Evolutionary conservation across 2,329 filamentous ascomycete genomes (phyloP), one percentile per base, ranked within the genome.

Genomic region (Zasmidium citrigriseum): DNA sequence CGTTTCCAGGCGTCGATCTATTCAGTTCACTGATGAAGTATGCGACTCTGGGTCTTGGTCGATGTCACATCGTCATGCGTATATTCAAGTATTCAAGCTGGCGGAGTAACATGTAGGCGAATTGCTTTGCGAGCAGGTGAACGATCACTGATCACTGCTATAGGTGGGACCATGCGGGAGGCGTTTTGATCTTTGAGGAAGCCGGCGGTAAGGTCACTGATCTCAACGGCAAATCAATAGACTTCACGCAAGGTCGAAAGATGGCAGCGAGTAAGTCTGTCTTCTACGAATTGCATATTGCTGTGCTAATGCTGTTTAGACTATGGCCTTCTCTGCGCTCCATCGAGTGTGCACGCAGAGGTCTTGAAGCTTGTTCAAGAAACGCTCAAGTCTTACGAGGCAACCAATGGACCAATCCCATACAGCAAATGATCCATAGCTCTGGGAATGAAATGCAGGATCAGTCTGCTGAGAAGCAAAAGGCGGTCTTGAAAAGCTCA

Each of bases 161-260:
- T 7, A 55, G 54, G 54, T 84, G 82, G 82, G 82, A 84, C 67
- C 82, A 84, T 68, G 80, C 80, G 1, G 82, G 81, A 4, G 82
- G 81, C 0, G 78, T 81, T 64, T 67, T 84, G 23, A 75, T 84
- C 46, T 79, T 76, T 54, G 69, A 78, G 55, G 82, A 84, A 65
- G 74, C 78, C 1, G 82, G 82, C 5, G 80, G 78, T 9, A 71
- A 75, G 50, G 76, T 84, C 22, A 80, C 75, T 2, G 82, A 85
- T 67, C 68, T 83, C 46, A 69, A 80, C 25, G 82, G 82, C 1
- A 78, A 73, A 34, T 64, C 73, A 2, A 78, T 84, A 29, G 78
- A 82, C 58, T 82, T 82, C 64, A 61, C 64, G 11, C 56, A 60
- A 18, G 65, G 65, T 5, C 60, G 65, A 41, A 67, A 67, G 24